Evolutionary conservation across 495 filamentous ascomycete genomes (phyloP).

Genomic region (Aspergillus saccharolyticus): DNA sequence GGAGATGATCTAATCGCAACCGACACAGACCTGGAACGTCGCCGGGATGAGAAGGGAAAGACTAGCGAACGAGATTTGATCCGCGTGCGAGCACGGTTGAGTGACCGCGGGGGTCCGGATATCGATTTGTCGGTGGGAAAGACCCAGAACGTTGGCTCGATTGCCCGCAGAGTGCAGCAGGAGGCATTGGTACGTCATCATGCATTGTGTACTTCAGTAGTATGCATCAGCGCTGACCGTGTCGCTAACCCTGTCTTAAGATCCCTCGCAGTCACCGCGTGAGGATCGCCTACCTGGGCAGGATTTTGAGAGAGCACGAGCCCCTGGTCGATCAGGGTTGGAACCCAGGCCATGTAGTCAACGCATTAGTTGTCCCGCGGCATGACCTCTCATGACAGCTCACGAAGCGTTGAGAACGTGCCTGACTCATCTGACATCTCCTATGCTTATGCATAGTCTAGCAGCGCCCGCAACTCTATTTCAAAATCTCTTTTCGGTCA

Average conservation of each 20-base stretch:
- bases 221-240: constrained; percentile 4
- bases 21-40: constrained; percentile 43
- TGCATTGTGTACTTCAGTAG: not conserved
- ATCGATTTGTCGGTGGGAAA: constrained; percentile 55
- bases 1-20: constrained; percentile 45
- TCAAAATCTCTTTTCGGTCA: not conserved
- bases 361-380: constrained; percentile 64
- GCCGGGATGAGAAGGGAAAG: constrained; percentile 63
- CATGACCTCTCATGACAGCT: constrained; percentile 15
- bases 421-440: not conserved
- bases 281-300: constrained; percentile 73
- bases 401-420: not conserved
- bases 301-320: constrained; percentile 63
- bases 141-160: constrained; percentile 55
- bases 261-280: constrained; percentile 52
- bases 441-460: not conserved
- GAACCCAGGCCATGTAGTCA: constrained; percentile 70
- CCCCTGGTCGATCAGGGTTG: constrained; percentile 66
- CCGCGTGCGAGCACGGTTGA: constrained; percentile 59
- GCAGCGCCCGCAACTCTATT: not conserved
- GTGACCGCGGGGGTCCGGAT: constrained; percentile 63
- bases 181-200: constrained; percentile 55
- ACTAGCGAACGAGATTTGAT: constrained; percentile 50
- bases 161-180: constrained; percentile 59
- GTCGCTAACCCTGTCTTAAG: constrained; percentile 13